Evolutionary conservation across 1,284 basidiomycete species (phyloP), one percentile per base, ranked within the genome.

Genomic region (Mycena citricolor): DNA sequence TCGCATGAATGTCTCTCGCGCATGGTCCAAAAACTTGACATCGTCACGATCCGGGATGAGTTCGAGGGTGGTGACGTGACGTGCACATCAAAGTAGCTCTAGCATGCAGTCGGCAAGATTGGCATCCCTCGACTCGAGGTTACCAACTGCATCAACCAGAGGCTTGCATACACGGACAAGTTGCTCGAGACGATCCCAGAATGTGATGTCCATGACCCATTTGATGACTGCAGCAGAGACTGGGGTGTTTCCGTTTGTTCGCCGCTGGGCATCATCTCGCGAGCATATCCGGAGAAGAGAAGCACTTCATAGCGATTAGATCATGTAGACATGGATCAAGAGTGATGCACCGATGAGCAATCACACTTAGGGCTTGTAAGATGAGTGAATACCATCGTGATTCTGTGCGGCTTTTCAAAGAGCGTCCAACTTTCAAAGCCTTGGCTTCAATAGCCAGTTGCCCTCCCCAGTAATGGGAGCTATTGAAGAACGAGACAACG

Each of bases 21-120:
- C 61, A 53, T 62, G 57, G 12, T 25, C 30, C 12, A 47, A 40
- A 44, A 65, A 64, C 3, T 29, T 52, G 7, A 24, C 21, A 42
- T 61, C 49, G 35, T 65, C 58, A 5, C 40, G 47, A 4, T 42
- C 42, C 8, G 26, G 39, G 2, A 56, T 17, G 0, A 34, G 6
- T 10, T 16, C 13, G 32, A 63, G 42, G 5, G 44, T 36, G 2
- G 22, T 36, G 19, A 65, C 50, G 6, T 45, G 32, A 7, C 49
- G 49, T 14, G 54, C 55, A 39, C 49, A 54, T 8, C 39, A 33
- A 13, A 52, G 32, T 5, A 52, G 42, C 32, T 52, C 26, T 6
- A 52, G 32, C 50, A 52, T 52, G 30, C 50, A 52, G 22, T 52
- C 50, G 0, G 46, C 50, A 4, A 52, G 29, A 0, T 31, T 39